These are phyloP conservation scores for Trichosporon asahii DNA, from an alignment of 1,284 basidiomycete species.

Conservation along the genomic window DNA sequence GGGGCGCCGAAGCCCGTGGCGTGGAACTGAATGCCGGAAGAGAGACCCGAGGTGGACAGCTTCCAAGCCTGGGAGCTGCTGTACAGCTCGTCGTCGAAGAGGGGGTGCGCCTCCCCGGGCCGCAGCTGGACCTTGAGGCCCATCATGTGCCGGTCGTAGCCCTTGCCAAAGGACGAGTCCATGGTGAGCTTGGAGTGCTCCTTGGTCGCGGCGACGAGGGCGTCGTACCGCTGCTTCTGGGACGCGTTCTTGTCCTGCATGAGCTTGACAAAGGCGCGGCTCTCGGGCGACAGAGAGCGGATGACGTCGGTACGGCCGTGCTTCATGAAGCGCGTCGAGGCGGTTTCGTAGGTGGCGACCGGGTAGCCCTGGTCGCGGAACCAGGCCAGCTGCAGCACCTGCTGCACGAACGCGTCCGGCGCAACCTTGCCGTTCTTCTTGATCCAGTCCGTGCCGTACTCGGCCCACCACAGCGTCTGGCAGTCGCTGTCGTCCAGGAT, in stretches of 20 bases:
- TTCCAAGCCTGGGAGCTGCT: conserved; percentile 78
- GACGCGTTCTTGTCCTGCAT: conserved; percentile 58
- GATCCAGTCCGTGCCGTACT: conserved; percentile 89
- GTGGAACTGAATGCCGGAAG: conserved; percentile 78
- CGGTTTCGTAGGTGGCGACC: conserved; percentile 93
- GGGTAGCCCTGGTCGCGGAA: conserved; percentile 72
- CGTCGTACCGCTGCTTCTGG: conserved; percentile 57
- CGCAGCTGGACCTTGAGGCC: conserved; percentile 71
- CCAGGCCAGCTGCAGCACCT: conserved; percentile 91
- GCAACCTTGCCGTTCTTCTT: conserved; percentile 72
- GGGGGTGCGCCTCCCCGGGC: conserved; percentile 51
- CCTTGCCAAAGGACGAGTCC: conserved; percentile 75
- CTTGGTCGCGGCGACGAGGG: conserved; percentile 67
- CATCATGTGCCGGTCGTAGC: conserved; percentile 87
- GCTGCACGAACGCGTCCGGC: conserved; percentile 88
- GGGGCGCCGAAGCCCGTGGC: conserved; percentile 85
- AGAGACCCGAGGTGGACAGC: conserved; percentile 85
- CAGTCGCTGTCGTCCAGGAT: conserved; percentile 79
- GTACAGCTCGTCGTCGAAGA: conserved; percentile 80
- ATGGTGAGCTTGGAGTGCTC: conserved; percentile 74
- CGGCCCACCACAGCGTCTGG: conserved; percentile 76
- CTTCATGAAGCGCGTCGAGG: conserved; percentile 83
- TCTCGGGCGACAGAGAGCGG: conserved; percentile 71
- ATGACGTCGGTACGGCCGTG: conserved; percentile 92
- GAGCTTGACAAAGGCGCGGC: conserved; percentile 71